A percentile compares a stretch with the other conserved stretches of the same genome.
Evolutionary conservation across 495 filamentous ascomycete species (phyloP).

Genomic region (Annulohypoxylon bovei): DNA sequence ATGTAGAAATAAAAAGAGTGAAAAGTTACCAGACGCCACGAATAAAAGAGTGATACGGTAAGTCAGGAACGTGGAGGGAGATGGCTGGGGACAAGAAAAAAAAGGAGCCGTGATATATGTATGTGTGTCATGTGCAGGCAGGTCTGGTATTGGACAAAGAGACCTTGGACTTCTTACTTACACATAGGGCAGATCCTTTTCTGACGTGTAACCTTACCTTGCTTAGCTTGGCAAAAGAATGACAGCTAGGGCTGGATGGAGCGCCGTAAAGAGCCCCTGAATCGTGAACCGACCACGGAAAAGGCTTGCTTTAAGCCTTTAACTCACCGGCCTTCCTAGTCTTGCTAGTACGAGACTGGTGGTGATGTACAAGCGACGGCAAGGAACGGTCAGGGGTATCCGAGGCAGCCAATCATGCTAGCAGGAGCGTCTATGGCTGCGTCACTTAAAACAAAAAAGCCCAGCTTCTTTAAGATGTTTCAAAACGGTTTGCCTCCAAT

Average conservation of each 20-base stretch:
- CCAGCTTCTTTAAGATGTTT: constrained; percentile 3
- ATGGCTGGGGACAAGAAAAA: constrained; percentile 4
- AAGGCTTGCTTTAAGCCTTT: constrained; percentile 13
- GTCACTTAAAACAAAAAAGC: constrained; percentile 25
- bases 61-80: neutral
- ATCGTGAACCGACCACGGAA: neutral
- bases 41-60: constrained; percentile 23
- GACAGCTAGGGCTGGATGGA: neutral
- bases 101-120: constrained; percentile 29
- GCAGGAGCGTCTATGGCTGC: neutral
- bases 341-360: constrained; percentile 34
- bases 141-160: constrained; percentile 33
- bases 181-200: constrained; percentile 20
- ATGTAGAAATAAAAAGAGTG: constrained; percentile 28
- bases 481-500: constrained; percentile 23
- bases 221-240: constrained; percentile 7
- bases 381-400: constrained; percentile 18
- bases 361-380: constrained; percentile 21
- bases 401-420: constrained; percentile 25
- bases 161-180: constrained; percentile 1
- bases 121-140: neutral
- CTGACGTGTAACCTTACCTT: constrained; percentile 20
- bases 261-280: constrained; percentile 26
- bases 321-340: constrained; percentile 14
- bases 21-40: constrained; percentile 29